Base-by-base conservation (phyloP, 2,329 filamentous ascomycete species). In the Monosporascus sp. region DNA sequence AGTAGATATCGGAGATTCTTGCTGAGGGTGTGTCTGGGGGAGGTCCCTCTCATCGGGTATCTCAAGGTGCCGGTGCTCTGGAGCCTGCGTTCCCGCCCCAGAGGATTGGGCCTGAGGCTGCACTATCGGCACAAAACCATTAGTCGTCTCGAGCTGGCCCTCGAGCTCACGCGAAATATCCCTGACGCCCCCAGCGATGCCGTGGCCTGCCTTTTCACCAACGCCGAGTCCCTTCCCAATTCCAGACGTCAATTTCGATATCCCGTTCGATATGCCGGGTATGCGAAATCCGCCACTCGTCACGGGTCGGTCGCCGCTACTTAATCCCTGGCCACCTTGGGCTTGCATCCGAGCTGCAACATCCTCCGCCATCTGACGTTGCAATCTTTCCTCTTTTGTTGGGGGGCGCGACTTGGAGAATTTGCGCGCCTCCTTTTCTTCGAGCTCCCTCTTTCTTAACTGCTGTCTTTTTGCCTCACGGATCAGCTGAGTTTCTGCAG, bases 401-500 rank as follows among this genome's bases (percentile, higher is more conserved):
- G 78, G 68, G 0, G 74, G 71, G 52, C 78, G 78, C 27, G 73
- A 69, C 53, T 76, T 78, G 31, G 71, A 65, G 47, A 77, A 71
- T 54, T 77, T 81, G n/a, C 85, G 82, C 1, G 75, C 72, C 59
- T 80, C 80, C 66, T 88, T 91, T 43, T 85, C 86, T 7, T 83
- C 81, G 49, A 82, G 81, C 50, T 78, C 77, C 52, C 78, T 68
- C 63, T 84, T 77, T 66, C 93, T 87, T n/a, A 87, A 73, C 60
- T 97, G 85, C 16, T 84, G 85, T 67, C 86, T 90, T 65, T 91
- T 92, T 52, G 89, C 92, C 46, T 78, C 78, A 54, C 85, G 86
- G 60, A 99, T 89, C 41, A 99, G 75, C 22, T 90, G 84, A 0
- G 91, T 97, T 70, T 97, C 88, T 1, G 93, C 93, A 8, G 72